phyloP scores from a whole-genome alignment of 2,329 filamentous ascomycete genomes.

The Clathrospora elynae region DNA sequence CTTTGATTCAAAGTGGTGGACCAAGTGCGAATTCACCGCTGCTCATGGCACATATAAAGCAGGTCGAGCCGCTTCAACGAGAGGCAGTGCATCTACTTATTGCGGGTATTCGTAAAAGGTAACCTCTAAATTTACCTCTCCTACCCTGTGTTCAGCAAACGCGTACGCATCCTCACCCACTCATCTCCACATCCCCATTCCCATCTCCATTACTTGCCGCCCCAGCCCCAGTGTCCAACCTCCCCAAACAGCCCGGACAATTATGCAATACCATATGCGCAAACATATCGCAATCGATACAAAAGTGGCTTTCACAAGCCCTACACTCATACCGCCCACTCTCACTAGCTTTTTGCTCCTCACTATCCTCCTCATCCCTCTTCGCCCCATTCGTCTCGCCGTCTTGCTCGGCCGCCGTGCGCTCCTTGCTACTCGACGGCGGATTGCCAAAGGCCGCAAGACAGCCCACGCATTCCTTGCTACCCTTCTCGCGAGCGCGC shows the following conservation, averaged over 20 bases:
- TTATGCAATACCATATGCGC: slow-evolving; percentile 94
- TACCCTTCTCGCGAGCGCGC: slow-evolving; percentile 59
- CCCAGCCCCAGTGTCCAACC: slow-evolving; percentile 25
- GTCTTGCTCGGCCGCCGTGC: slow-evolving; percentile 17
- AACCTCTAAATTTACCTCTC: neutral
- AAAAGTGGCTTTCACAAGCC: slow-evolving; percentile 89
- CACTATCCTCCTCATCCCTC: slow-evolving; percentile 39
- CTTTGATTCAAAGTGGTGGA: neutral
- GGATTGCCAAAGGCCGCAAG: slow-evolving; percentile 68
- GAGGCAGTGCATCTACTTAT: too few species aligned
- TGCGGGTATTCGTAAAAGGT: neutral
- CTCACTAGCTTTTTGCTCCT: slow-evolving; percentile 66
- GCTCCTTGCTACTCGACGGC: slow-evolving; percentile 19
- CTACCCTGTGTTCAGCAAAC: neutral
- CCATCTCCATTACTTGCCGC: slow-evolving; percentile 10
- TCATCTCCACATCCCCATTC: slow-evolving; percentile 41
- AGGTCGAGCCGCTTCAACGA: too few species aligned
- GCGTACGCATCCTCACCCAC: slow-evolving; percentile 14
- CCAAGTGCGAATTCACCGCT: neutral
- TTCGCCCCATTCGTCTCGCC: slow-evolving; percentile 19
- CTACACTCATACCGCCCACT: slow-evolving; percentile 87
- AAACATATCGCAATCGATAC: slow-evolving; percentile 96
- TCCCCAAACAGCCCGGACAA: slow-evolving; percentile 81
- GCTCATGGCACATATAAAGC: neutral
- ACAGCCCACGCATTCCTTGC: slow-evolving; percentile 75